phyloP scores from a whole-genome alignment of 2,329 filamentous ascomycete genomes.

The Leptographium radiaticola region DNA sequence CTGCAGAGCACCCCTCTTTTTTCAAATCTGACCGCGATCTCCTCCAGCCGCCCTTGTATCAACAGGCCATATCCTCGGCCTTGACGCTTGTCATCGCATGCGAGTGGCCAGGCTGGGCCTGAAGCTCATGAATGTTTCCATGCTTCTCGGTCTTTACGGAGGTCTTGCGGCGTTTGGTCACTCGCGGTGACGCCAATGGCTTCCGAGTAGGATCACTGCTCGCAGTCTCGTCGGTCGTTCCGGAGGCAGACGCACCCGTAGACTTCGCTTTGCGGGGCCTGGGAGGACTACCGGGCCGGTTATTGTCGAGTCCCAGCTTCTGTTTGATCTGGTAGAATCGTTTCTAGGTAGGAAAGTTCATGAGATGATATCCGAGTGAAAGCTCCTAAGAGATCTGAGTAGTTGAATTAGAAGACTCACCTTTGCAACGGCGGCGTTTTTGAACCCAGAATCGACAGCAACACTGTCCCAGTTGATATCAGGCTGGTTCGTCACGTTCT shows the following conservation, averaged over 20 bases:
- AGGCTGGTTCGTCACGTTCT: slow-evolving; percentile 27
- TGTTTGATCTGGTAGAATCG: slow-evolving; percentile 37
- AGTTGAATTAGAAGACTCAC: slow-evolving; percentile 15
- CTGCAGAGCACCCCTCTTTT: too few relatives aligned
- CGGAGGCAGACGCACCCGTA: not conserved
- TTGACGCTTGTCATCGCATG: not conserved
- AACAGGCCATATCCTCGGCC: not conserved
- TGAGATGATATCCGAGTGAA: not conserved
- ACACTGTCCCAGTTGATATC: slow-evolving; percentile 36
- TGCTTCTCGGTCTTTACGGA: not conserved
- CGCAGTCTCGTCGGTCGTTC: slow-evolving; percentile 6
- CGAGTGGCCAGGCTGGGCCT: not conserved
- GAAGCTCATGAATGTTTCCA: too few relatives aligned
- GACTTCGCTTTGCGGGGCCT: slow-evolving; percentile 2
- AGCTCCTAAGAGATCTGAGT: not conserved
- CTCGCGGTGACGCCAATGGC: not conserved
- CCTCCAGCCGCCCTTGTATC: not conserved
- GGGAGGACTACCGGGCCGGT: not conserved
- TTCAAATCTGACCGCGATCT: too few relatives aligned
- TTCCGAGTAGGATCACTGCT: slow-evolving; percentile 3
- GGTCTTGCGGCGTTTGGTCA: slow-evolving; percentile 11
- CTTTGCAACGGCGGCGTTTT: slow-evolving; percentile 31
- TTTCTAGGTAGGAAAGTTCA: not conserved
- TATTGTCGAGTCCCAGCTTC: slow-evolving; percentile 26
- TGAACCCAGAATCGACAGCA: slow-evolving; percentile 28